These are phyloP conservation scores for Ambrosiella xylebori DNA, from an alignment of 2,329 filamentous ascomycete genomes.

Conservation along the genomic window DNA sequence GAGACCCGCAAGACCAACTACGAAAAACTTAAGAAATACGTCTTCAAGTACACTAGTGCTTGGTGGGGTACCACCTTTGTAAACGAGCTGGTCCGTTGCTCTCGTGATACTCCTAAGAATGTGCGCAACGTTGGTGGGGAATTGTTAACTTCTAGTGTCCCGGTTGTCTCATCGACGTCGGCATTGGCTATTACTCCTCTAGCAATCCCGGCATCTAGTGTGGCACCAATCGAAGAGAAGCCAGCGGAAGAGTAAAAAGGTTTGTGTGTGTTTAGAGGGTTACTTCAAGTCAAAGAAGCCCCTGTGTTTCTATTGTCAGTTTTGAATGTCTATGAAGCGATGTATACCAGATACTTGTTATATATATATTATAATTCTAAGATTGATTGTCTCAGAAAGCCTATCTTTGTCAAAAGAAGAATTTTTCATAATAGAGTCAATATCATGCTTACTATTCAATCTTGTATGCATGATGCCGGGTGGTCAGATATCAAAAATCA, in stretches of 20 bases:
- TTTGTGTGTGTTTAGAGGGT: background rate
- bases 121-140: slow-evolving; percentile 25
- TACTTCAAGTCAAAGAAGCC: too few species aligned
- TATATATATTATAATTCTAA: background rate
- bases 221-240: slow-evolving; percentile 11
- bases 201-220: background rate
- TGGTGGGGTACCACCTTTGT: slow-evolving; percentile 97
- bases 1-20: slow-evolving; percentile 78
- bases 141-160: slow-evolving; percentile 9
- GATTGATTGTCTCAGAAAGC: background rate
- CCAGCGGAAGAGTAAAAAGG: slow-evolving; percentile 5
- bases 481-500: too few species aligned
- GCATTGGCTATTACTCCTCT: background rate
- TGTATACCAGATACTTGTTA: background rate
- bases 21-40: slow-evolving; percentile 81
- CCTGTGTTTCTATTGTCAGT: background rate
- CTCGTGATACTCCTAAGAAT: slow-evolving; percentile 25
- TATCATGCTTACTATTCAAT: too few species aligned
- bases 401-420: too few species aligned
- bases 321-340: background rate
- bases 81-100: slow-evolving; percentile 51
- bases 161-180: slow-evolving; percentile 8
- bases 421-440: too few species aligned
- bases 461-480: too few species aligned
- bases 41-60: slow-evolving; percentile 92